Base-by-base conservation (phyloP, 2,329 filamentous ascomycete genomes). In the Verticillium nonalfalfae region DNA sequence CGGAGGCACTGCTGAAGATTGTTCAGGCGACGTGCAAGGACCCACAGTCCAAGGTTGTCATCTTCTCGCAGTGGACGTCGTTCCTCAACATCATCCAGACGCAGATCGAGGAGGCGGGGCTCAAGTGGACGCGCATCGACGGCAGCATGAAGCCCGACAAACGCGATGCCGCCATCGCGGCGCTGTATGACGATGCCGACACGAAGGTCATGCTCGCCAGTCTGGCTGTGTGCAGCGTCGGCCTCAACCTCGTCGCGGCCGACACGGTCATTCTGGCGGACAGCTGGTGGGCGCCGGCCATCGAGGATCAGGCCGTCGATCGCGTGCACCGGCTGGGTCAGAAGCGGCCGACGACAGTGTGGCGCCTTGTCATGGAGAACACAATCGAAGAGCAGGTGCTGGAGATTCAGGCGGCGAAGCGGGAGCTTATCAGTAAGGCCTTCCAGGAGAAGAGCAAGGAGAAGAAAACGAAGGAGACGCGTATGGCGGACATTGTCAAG, bases 241-340 rank as follows among this genome's bases (percentile, higher is more conserved):
- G 93, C 0, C 80, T 97, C 56, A 96, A 96, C 68, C 83, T 97
- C 13, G 90, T 93, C 0, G 87, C 91, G 0, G 93, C 93, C 0
- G 92, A 95, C 68, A 93, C 93, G 7, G 91, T 96, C 62, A 86
- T 97, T 56, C 79, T 97, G 21, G 85, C 86, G 0, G 93, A 97
- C 73, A 90, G 85, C 62, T 97, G 82, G 93, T 97, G 93, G 90
- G 92, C 93, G 1, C 93, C 93, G 0, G 92, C 92, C 1, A 95
- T 97, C 60, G 93, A 97, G 73, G 92, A 96, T 67, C 93, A 97
- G 72, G 93, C 93, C 3, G 83, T 96, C 2, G 93, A 97, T 71
- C 88, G 93, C 4, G 92, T 97, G 7, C 91, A 97, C 71, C 84
- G 93, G 0, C 80, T 97, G 0, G 93, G 93, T 0, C 93, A 97